phyloP scores from a whole-genome alignment of 257 asterid species.

The Ajuga chamaepitys region DNA sequence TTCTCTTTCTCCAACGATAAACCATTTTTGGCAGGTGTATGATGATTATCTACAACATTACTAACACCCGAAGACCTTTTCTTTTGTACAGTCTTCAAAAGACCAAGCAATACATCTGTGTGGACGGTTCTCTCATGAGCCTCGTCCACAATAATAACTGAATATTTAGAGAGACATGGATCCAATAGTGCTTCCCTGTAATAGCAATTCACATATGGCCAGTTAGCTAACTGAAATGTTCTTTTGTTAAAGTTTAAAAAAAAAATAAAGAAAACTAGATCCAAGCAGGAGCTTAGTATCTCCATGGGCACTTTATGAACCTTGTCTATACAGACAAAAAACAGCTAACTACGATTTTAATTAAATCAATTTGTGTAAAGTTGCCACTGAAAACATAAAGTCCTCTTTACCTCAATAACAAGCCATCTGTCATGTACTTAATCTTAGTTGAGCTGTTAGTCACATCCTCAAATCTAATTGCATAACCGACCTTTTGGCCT shows the following conservation, averaged over 20 bases:
- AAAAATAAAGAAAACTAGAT: conserved; percentile 5
- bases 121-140: conserved; percentile 99
- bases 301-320: neutral
- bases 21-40: conserved; percentile 25
- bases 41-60: conserved; percentile 22
- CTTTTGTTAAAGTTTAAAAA: no score
- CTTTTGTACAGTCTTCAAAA: conserved; percentile 76
- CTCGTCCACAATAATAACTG: conserved; percentile 91
- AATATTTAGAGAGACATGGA: conserved; percentile 78
- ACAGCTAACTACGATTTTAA: neutral
- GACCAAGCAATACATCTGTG: conserved; percentile 93
- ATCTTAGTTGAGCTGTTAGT: conserved; percentile 78
- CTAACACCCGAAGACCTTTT: conserved; percentile 46
- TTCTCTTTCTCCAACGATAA: conserved; percentile 21
- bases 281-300: conserved; percentile 4
- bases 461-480: conserved; percentile 88
- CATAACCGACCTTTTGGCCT: conserved; percentile 88
- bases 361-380: neutral
- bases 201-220: conserved; percentile 15
- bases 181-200: conserved; percentile 91
- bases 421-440: conserved; percentile 94
- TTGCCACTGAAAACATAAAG: conserved; percentile 5
- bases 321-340: neutral
- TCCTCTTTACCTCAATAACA: conserved; percentile 64
- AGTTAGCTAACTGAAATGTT: neutral